Conservation (phyloP, 768 basidiomycete genomes). For the Suillus lakei region DNA sequence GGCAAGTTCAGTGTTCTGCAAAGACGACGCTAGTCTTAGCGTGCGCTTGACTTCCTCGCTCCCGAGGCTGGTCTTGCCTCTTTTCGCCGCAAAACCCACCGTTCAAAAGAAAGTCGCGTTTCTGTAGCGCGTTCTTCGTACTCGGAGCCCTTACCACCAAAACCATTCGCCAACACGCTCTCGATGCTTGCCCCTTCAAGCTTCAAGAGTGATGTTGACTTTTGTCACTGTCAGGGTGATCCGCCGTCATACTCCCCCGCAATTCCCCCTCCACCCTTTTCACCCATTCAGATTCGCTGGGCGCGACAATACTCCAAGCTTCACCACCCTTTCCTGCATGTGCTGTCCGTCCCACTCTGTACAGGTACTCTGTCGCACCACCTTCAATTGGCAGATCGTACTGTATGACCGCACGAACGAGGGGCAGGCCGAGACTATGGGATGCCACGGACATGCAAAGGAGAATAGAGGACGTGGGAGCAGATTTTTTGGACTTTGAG, state of each 20-base stretch:
- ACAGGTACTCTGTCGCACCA: conserved; percentile 94
- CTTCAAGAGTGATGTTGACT: conserved; percentile 54
- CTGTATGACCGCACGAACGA: conserved; percentile 93
- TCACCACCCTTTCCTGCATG: conserved; percentile 96
- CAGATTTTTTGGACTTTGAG: conserved; percentile 33
- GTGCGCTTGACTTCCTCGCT: conserved; percentile 4
- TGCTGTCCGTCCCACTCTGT: conserved; percentile 95
- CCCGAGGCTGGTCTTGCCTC: conserved; percentile 54
- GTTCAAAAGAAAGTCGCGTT: conserved; percentile 92
- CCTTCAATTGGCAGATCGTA: conserved; percentile 98
- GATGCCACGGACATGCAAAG: conserved; percentile 98
- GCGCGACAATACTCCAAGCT: conserved; percentile 91
- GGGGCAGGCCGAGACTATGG: conserved; percentile 94
- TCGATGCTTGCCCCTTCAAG: conserved; percentile 69
- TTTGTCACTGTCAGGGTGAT: conserved; percentile 26
- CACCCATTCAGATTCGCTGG: conserved; percentile 89
- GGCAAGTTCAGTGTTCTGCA: conserved; percentile 76
- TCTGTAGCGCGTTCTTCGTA: conserved; percentile 93
- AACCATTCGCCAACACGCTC: conserved; percentile 74
- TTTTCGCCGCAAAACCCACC: conserved; percentile 82
- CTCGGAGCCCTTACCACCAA: conserved; percentile 82
- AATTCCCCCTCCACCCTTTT: conserved; percentile 88
- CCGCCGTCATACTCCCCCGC: conserved; percentile 49
- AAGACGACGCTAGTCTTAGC: conserved; percentile 9
- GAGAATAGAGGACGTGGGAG: conserved; percentile 66